Percentiles rank a stretch among this genome's conserved stretches.
Evolutionary conservation across 2,329 filamentous ascomycete genomes (phyloP).

Genomic region (Epichloe sibirici): DNA sequence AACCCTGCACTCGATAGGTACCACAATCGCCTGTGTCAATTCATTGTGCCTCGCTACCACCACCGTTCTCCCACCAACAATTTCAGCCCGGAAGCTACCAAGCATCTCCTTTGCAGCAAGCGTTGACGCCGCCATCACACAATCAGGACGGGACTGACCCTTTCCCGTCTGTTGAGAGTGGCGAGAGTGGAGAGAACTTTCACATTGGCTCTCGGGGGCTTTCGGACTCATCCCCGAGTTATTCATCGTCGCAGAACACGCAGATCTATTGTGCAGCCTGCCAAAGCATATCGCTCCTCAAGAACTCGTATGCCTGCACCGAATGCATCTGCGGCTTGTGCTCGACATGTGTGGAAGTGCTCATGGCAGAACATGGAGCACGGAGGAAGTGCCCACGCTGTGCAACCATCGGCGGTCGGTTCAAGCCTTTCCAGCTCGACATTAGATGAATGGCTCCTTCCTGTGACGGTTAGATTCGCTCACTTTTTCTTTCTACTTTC

Average conservation of each 20-base stretch:
- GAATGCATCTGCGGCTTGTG: slow-evolving; percentile 94
- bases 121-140: slow-evolving; percentile 71
- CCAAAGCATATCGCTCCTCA: slow-evolving; percentile 61
- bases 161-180: slow-evolving; percentile 80
- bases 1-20: slow-evolving; percentile 31
- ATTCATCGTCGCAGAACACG: slow-evolving; percentile 59
- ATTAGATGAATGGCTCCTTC: slow-evolving; percentile 27
- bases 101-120: slow-evolving; percentile 81
- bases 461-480: slow-evolving; percentile 5
- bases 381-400: slow-evolving; percentile 68
- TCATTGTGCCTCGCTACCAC: slow-evolving; percentile 49
- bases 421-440: slow-evolving; percentile 77
- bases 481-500: background rate
- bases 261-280: slow-evolving; percentile 92
- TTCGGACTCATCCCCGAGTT: slow-evolving; percentile 59
- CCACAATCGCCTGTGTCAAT: slow-evolving; percentile 54
- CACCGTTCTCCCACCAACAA: slow-evolving; percentile 47
- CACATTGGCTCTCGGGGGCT: slow-evolving; percentile 55
- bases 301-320: slow-evolving; percentile 84
- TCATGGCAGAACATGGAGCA: slow-evolving; percentile 65
- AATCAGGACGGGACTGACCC: slow-evolving; percentile 58
- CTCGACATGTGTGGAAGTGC: slow-evolving; percentile 70
- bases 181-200: slow-evolving; percentile 59
- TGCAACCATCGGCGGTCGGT: slow-evolving; percentile 64
- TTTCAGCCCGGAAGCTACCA: slow-evolving; percentile 60